A percentile compares a stretch with the other conserved stretches of the same genome.
phyloP scores from a whole-genome alignment of 1,284 basidiomycete genomes.

The Marasmius tenuissimus region DNA sequence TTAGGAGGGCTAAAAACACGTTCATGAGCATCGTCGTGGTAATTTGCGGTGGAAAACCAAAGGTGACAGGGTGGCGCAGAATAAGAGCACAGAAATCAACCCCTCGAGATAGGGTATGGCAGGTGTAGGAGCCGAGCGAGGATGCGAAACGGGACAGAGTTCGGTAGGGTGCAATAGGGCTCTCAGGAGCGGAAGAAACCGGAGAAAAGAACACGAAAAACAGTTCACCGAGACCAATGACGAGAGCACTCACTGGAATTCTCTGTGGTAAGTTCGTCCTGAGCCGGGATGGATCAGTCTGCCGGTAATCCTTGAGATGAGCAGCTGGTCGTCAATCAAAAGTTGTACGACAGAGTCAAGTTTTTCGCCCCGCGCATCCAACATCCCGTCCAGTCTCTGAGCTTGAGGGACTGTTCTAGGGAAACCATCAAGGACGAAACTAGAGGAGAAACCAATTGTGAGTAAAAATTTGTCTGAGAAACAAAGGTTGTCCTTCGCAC shows the following conservation, averaged over 20 bases:
- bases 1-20: conserved; percentile 79
- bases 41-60: neutral
- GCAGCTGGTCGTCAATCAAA: conserved; percentile 90
- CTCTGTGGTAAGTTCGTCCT: conserved; percentile 92
- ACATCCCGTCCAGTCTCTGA: conserved; percentile 94
- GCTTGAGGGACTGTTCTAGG: conserved; percentile 98
- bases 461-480: neutral
- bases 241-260: conserved; percentile 79
- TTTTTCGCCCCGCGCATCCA: conserved; percentile 78
- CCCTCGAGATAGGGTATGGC: neutral
- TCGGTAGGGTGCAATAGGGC: neutral
- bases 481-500: conserved; percentile 48
- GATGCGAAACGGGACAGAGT: neutral
- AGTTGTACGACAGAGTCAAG: conserved; percentile 93
- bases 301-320: conserved; percentile 97
- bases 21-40: neutral
- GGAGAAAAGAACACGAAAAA: neutral
- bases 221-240: neutral
- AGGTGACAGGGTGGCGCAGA: neutral
- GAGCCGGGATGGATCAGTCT: conserved; percentile 89
- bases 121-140: neutral
- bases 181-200: neutral
- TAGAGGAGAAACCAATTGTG: conserved; percentile 28
- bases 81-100: neutral
- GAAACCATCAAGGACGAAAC: conserved; percentile 98